A percentile compares a stretch with the other conserved stretches of the same genome.
These are phyloP conservation scores for Blastocystis sp. DNA, from an alignment of 352 stramenopile species.

Conservation along the genomic window DNA sequence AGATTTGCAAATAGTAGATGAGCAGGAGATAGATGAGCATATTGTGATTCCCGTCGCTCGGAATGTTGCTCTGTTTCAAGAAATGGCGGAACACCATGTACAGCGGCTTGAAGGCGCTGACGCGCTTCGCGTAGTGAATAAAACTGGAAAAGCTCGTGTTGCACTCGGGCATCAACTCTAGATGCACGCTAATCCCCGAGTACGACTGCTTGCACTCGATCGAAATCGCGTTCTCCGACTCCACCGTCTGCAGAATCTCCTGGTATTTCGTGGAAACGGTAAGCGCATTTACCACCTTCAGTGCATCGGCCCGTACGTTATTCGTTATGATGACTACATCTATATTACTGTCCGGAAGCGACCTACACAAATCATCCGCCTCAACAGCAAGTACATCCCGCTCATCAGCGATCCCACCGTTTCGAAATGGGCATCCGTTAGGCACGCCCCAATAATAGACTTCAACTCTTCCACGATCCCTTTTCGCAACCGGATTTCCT, in stretches of 20 bases:
- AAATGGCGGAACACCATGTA: slow-evolving; percentile 27
- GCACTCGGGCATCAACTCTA: not conserved
- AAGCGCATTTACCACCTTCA: not conserved
- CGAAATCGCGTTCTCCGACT: not conserved
- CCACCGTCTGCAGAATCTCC: slow-evolving; percentile 3
- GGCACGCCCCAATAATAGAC: not conserved
- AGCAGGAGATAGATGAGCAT: slow-evolving; percentile 23
- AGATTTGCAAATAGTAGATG: slow-evolving; percentile 33
- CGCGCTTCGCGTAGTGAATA: slow-evolving; percentile 31
- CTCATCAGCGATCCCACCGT: not conserved
- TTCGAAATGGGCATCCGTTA: not conserved
- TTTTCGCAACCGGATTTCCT: slow-evolving; percentile 11
- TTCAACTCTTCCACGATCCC: slow-evolving; percentile 16
- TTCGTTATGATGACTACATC: not conserved
- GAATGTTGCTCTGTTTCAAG: slow-evolving; percentile 7
- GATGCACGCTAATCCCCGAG: not conserved
- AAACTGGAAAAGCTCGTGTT: slow-evolving; percentile 29
- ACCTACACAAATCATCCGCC: not conserved
- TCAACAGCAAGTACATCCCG: not conserved
- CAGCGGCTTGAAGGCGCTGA: not conserved
- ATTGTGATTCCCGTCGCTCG: not conserved
- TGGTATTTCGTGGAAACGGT: slow-evolving; percentile 33
- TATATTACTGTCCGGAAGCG: slow-evolving; percentile 22
- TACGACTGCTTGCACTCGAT: slow-evolving; percentile 26
- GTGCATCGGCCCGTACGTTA: not conserved